Base-by-base conservation (phyloP, 768 basidiomycete genomes). In the Termitomyces sp. region DNA sequence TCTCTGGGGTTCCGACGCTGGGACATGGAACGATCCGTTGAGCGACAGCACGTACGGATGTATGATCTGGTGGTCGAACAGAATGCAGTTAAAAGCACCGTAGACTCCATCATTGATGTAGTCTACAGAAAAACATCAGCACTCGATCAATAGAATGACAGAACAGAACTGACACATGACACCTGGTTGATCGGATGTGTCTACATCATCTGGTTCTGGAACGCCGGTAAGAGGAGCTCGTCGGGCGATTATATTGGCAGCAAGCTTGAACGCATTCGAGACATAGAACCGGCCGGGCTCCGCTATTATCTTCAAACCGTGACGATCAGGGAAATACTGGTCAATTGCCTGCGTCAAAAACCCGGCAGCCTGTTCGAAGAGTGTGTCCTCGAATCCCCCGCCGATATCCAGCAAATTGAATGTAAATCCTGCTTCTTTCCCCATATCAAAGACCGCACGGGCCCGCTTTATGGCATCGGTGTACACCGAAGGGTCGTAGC, bases 101-200 rank as follows among this genome's bases (percentile, higher is more conserved):
- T 99, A 99, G 40, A 99, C 94, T 43, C 97, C 97, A 71, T 98
- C 96, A 75, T 98, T 98, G 82, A 98, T 94, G 78, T 98, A 98
- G 78, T 98, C 95, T 97, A 71, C 37, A 35, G 58, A 55, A 54
- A 53, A 50, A 65, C 23, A 54, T 58, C 47, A 61, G 41, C 17
- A 51, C 14, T 50, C 42, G 37, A 53, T 54, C 46, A 58, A 23
- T 41, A 31, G 16, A 37, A 54, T 35, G 29, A 45, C n/a, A 35
- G 37, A 58, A 58, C 25, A 41, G 16, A 17, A 82, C 95, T 71
- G 74, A 97, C 95, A 97, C 96, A 98, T 99, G 63, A 94, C 87
- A 52, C 69, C 68, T 41, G 77, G 77, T 40, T 74, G 71, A 64
- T 79, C 76, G 53, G 73, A 57, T 5, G 62, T 65, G 23, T 75